A percentile compares a stretch with the other conserved stretches of the same genome.
These are phyloP conservation scores for Jacaranda copaia DNA, from an alignment of 257 asterid species.

Conservation along the genomic window DNA sequence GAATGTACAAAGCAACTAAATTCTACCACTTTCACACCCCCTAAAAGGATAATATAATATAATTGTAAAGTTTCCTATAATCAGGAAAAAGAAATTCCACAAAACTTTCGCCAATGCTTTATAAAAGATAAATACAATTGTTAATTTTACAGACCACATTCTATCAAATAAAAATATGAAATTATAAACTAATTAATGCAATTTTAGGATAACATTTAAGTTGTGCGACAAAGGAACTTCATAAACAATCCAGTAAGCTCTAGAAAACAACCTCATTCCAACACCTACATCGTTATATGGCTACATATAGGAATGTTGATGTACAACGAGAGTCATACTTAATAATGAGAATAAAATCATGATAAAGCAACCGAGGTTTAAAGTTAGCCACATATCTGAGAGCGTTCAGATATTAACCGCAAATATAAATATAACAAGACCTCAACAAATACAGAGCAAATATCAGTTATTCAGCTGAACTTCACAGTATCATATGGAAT, in stretches of 20 bases:
- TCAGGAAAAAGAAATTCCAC: background rate
- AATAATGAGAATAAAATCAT: background rate
- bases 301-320: slow-evolving; percentile 19
- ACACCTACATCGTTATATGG: slow-evolving; percentile 15
- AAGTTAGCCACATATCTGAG: background rate
- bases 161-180: background rate
- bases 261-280: slow-evolving; percentile 5
- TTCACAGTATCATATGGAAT: slow-evolving; percentile 13
- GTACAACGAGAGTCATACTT: slow-evolving; percentile 11
- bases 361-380: slow-evolving; percentile 8
- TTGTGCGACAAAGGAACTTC: slow-evolving; percentile 20
- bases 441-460: slow-evolving; percentile 20
- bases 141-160: slow-evolving; percentile 13
- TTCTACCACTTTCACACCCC: background rate
- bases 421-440: slow-evolving; percentile 3
- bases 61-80: background rate
- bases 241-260: background rate
- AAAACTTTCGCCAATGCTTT: background rate
- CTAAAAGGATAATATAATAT: slow-evolving; percentile 1
- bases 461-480: slow-evolving; percentile 8
- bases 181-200: background rate
- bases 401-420: background rate
- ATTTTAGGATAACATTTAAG: background rate
- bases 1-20: slow-evolving; percentile 4
- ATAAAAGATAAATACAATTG: background rate